These are phyloP conservation scores for Cryptococcus amylolentus DNA, from an alignment of 1,284 basidiomycete species.

Conservation along the genomic window DNA sequence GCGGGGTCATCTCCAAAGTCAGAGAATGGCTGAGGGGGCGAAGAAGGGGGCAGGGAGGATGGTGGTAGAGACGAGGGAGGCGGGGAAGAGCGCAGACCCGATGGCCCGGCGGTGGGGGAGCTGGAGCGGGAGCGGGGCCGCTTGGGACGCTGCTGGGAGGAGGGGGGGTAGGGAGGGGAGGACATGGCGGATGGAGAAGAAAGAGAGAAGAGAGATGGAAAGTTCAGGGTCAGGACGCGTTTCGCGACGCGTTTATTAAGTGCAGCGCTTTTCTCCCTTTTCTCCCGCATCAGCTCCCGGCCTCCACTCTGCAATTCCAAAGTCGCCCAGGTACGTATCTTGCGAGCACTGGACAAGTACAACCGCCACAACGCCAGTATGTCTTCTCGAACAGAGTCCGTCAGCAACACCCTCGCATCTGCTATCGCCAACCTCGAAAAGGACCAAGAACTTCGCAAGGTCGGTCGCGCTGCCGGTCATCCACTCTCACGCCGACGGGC, in stretches of 20 bases:
- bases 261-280: neutral
- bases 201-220: neutral
- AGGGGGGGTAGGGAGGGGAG: constrained; percentile 32
- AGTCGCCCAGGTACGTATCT: too few species aligned
- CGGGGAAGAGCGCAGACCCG: constrained; percentile 36
- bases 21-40: constrained; percentile 75
- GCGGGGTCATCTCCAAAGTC: constrained; percentile 83
- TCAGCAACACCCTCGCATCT: constrained; percentile 27
- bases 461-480: constrained; percentile 8
- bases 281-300: too few species aligned
- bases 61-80: constrained; percentile 45
- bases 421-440: constrained; percentile 44
- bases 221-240: constrained; percentile 10
- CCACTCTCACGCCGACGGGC: neutral
- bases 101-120: constrained; percentile 30
- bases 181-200: constrained; percentile 11
- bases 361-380: too few species aligned
- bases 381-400: constrained; percentile 14
- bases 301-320: too few species aligned
- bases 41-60: constrained; percentile 54
- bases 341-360: too few species aligned
- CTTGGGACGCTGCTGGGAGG: constrained; percentile 41
- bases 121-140: constrained; percentile 39
- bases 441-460: constrained; percentile 47
- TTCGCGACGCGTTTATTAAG: constrained; percentile 2